Evolutionary conservation across 257 asterid species (phyloP).

Genomic region (Oldenlandia corymbosa): DNA sequence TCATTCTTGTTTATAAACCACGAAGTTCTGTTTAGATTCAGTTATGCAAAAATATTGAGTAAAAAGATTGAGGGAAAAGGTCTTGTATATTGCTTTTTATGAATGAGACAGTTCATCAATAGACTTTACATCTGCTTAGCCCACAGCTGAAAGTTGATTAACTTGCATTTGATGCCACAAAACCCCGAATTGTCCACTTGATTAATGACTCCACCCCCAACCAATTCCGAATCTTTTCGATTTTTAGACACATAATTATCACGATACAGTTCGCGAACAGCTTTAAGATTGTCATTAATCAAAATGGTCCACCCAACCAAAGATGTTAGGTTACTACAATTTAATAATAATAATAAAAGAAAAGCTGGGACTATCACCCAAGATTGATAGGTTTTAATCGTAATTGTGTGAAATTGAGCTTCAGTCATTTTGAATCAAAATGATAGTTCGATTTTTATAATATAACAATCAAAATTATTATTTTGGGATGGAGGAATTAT

Average conservation of each 20-base stretch:
- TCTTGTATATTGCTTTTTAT: conserved; percentile 5
- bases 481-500: no score
- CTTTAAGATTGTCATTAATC: neutral
- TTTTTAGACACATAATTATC: conserved; percentile 17
- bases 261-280: conserved; percentile 12
- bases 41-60: no score
- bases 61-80: neutral
- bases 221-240: conserved; percentile 24
- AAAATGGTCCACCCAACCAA: conserved; percentile 5
- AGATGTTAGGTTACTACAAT: no score
- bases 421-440: no score
- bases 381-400: no score
- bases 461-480: no score
- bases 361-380: no score
- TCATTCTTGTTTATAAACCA: no score
- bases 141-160: conserved; percentile 15
- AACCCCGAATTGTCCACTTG: conserved; percentile 13
- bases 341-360: no score
- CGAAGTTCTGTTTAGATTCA: no score
- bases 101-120: conserved; percentile 1
- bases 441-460: no score
- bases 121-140: conserved; percentile 1
- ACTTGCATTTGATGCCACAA: neutral
- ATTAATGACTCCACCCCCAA: conserved; percentile 18
- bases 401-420: no score